Evolutionary conservation across 352 stramenopile genomes (phyloP), one percentile per base, ranked within the genome.

Genomic region (Chrysophaeum taylorii): DNA sequence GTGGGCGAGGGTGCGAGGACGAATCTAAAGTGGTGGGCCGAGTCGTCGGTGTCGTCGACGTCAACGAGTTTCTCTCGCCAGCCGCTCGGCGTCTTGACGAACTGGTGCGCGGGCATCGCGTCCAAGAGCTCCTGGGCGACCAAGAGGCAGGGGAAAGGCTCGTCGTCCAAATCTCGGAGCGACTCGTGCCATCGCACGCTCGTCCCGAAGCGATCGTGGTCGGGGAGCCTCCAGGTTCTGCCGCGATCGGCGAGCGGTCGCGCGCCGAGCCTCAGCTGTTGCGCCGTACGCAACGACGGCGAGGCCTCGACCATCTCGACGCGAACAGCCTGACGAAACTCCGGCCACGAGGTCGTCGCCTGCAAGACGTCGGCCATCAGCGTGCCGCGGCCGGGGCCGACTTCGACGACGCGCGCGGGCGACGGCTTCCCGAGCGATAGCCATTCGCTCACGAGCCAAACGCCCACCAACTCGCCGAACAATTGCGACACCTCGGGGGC

Each of bases 121-220:
- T 97, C 92, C 74, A 97, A 88, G 48, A 97, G 86, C 73, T 97
- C 92, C 84, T 96, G 91, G 29, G 88, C 87, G 48, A 97, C 81
- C 45, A 95, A 85, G 70, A 96, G 86, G 31, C 80, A 89, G 70
- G 87, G 87, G 15, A 80, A 81, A 0, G 81, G 70, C 52, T 94
- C 81, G 52, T 92, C 88, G n/a, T 68, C 53, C 7, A 85, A 64
- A 61, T 75, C 79, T 15, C 70, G 70, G 64, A 87, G 81, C 36
- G 71, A 72, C 72, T 87, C 79, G 73, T 96, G 89, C 90, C 90
- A 96, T 42, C 80, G 78, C 45, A 89, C 73, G 7, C 52, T 7
- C 7, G 52, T 39, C 7, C 33, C 52, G 21, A 36, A 41, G 25
- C 64, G 37, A 50, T 75, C 50, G 48, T 41, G 64, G 4, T 66